Evolutionary conservation across 2,329 filamentous ascomycete species (phyloP).

Genomic region (Grosmannia serpens): DNA sequence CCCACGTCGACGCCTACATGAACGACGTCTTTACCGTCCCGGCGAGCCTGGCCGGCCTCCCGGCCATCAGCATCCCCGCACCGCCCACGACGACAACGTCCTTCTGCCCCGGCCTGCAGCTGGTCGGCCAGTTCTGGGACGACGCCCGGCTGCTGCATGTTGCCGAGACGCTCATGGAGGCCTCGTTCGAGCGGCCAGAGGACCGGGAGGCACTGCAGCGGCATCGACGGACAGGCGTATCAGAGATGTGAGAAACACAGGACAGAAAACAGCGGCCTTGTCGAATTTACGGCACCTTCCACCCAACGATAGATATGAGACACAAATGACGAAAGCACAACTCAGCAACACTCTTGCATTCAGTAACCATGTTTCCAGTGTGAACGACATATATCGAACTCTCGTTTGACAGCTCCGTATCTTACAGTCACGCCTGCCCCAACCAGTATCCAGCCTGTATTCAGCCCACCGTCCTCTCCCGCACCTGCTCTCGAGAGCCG

Average conservation of each 20-base stretch:
- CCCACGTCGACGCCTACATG: conserved; percentile 65
- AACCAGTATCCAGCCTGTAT: not conserved
- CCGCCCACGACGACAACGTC: conserved; percentile 11
- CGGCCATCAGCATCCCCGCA: conserved; percentile 69
- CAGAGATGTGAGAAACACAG: not conserved
- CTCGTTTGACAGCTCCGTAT: no score
- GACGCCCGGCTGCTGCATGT: conserved; percentile 52
- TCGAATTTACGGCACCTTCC: no score
- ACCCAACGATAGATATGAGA: not conserved
- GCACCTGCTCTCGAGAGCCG: not conserved
- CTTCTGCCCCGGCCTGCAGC: conserved; percentile 49
- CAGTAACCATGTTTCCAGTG: not conserved
- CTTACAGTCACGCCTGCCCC: not conserved
- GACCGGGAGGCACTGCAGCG: conserved; percentile 5
- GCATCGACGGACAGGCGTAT: conserved; percentile 5
- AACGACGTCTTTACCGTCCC: conserved; percentile 96
- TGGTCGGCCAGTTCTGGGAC: conserved; percentile 74
- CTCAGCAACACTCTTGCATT: not conserved
- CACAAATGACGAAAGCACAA: not conserved
- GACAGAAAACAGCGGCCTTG: not conserved
- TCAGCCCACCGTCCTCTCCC: not conserved
- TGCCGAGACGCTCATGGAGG: conserved; percentile 33
- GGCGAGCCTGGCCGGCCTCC: conserved; percentile 81
- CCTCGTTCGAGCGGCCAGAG: conserved; percentile 1
- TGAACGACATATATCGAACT: no score